phyloP scores from a whole-genome alignment of 306 rosid genomes.

The apple (Malus domestica) region ASM211411v1 NC_041789.1:10163501-10164000 shows the following conservation, averaged over 20 bases:
- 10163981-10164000: slow-evolving; percentile 64
- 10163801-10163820: slow-evolving; percentile 59
- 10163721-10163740: slow-evolving; percentile 6
- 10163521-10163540: slow-evolving; percentile 25
- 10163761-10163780: slow-evolving; percentile 37
- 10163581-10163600: slow-evolving; percentile 37
- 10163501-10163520: slow-evolving; percentile 55
- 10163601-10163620: slow-evolving; percentile 21
- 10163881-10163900: slow-evolving; percentile 53
- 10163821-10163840: slow-evolving; percentile 61
- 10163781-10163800: slow-evolving; percentile 36
- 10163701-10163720: slow-evolving; percentile 9
- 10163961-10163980: slow-evolving; percentile 55
- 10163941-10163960: slow-evolving; percentile 78
- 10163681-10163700: slow-evolving; percentile 26
- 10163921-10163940: slow-evolving; percentile 73
- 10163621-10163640: slow-evolving; percentile 45
- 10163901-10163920: slow-evolving; percentile 70
- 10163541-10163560: slow-evolving; percentile 23
- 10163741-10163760: slow-evolving; percentile 32
- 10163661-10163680: slow-evolving; percentile 56
- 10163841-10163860: slow-evolving; percentile 64
- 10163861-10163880: slow-evolving; percentile 67
- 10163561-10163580: slow-evolving; percentile 60
- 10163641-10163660: slow-evolving; percentile 34